These are phyloP conservation scores for Kalaharituber pfeilii DNA, from an alignment of 2,329 filamentous ascomycete species.

Conservation along the genomic window DNA sequence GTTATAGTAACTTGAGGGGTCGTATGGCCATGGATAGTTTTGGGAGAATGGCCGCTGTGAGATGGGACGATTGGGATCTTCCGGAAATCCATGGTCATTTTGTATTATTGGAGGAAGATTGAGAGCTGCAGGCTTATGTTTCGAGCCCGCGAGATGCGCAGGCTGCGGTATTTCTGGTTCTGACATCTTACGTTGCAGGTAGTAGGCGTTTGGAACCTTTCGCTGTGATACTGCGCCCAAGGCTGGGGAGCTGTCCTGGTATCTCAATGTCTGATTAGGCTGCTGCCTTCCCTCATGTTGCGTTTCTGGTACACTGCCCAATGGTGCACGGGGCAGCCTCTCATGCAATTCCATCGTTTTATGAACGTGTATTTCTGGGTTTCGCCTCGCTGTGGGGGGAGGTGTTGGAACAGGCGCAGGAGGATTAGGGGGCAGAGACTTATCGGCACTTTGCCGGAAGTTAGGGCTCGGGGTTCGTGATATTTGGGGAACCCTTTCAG, in stretches of 20 bases:
- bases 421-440: neutral
- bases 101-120: neutral
- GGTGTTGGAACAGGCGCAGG: neutral
- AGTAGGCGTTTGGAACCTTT: neutral
- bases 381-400: neutral
- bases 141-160: neutral
- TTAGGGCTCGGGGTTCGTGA: neutral
- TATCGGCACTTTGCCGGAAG: neutral
- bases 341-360: neutral
- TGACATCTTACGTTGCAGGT: neutral
- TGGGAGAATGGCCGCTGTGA: conserved; percentile 1
- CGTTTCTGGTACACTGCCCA: neutral
- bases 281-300: no score
- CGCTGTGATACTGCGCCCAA: neutral
- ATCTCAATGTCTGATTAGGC: neutral
- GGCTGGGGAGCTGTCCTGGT: neutral
- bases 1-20: neutral
- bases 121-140: neutral
- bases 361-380: neutral
- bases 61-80: neutral
- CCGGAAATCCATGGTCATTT: neutral
- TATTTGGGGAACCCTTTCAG: neutral
- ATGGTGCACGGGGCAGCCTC: neutral
- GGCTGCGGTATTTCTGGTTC: neutral
- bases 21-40: neutral